Evolutionary conservation across 139 green algal species (phyloP).

Genomic region (Chlamydomonas schloesseri): DNA sequence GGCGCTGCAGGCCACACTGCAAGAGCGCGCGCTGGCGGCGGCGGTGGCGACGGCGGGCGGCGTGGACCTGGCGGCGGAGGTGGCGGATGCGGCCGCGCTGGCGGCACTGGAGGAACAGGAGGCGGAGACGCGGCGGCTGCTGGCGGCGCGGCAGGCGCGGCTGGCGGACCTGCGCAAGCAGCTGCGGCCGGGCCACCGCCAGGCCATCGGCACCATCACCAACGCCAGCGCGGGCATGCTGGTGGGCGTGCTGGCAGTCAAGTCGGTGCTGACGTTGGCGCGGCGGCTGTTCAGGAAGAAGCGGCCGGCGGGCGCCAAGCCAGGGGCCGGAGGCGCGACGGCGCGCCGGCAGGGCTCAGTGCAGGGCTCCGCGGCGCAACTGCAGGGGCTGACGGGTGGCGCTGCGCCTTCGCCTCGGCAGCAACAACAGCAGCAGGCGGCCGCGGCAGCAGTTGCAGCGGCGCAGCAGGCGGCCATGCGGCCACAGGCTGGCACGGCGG

Average conservation of each 20-base stretch:
- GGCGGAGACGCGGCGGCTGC: not conserved
- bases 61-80: constrained; percentile 16
- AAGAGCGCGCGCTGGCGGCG: constrained; percentile 1
- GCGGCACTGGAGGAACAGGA: too few species aligned
- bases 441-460: too few species aligned
- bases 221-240: constrained; percentile 40
- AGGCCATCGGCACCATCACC: not conserved
- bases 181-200: not conserved
- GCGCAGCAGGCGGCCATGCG: too few species aligned
- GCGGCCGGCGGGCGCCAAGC: too few species aligned
- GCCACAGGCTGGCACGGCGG: too few species aligned
- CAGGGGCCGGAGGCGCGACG: too few species aligned
- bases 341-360: too few species aligned
- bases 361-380: too few species aligned
- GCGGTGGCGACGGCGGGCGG: not conserved
- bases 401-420: too few species aligned
- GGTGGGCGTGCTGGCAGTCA: constrained; percentile 24
- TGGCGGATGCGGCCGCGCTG: not conserved
- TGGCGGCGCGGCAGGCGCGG: not conserved
- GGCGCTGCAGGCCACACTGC: not conserved
- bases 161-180: constrained; percentile 3
- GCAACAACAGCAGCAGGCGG: too few species aligned
- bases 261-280: not conserved
- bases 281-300: not conserved
- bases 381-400: too few species aligned